phyloP scores from a whole-genome alignment of 768 basidiomycete genomes.

The Sporobolomyces roseus region DNA sequence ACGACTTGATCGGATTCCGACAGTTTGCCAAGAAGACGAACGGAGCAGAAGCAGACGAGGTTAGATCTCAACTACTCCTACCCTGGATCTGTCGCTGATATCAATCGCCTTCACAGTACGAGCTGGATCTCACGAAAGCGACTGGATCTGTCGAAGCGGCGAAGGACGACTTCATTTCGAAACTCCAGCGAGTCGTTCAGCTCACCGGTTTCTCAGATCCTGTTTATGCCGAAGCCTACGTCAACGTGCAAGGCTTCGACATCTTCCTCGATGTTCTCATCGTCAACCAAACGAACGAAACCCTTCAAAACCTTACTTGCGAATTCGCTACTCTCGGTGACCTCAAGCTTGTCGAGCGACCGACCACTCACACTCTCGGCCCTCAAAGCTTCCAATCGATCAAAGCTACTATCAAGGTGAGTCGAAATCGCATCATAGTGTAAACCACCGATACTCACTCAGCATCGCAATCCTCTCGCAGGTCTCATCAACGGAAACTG shows the following conservation, averaged over 20 bases:
- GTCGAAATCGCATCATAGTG: constrained; percentile 6
- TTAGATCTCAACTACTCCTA: constrained; percentile 40
- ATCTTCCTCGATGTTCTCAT: constrained; percentile 91
- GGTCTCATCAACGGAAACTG: constrained; percentile 94
- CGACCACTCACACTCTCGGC: constrained; percentile 83
- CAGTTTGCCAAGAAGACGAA: constrained; percentile 90
- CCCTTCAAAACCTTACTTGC: constrained; percentile 90
- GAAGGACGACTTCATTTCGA: constrained; percentile 52
- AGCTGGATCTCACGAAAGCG: constrained; percentile 79
- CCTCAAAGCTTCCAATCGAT: constrained; percentile 98
- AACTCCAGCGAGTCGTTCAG: constrained; percentile 40
- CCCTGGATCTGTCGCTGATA: not conserved
- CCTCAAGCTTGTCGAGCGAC: constrained; percentile 93
- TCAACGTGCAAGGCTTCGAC: constrained; percentile 96
- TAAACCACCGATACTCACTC: not conserved
- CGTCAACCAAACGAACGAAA: constrained; percentile 91
- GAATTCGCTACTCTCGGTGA: constrained; percentile 98
- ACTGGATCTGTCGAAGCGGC: constrained; percentile 72
- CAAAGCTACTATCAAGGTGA: constrained; percentile 92
- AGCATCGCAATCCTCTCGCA: too few relatives aligned
- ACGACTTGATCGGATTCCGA: constrained; percentile 84
- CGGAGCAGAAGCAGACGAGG: constrained; percentile 62
- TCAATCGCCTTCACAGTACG: constrained; percentile 72
- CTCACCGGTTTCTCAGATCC: constrained; percentile 87
- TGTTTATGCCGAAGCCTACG: constrained; percentile 95